Conservation (phyloP, 2,329 filamentous ascomycete species). For the Cladosporium oxysporum region DNA sequence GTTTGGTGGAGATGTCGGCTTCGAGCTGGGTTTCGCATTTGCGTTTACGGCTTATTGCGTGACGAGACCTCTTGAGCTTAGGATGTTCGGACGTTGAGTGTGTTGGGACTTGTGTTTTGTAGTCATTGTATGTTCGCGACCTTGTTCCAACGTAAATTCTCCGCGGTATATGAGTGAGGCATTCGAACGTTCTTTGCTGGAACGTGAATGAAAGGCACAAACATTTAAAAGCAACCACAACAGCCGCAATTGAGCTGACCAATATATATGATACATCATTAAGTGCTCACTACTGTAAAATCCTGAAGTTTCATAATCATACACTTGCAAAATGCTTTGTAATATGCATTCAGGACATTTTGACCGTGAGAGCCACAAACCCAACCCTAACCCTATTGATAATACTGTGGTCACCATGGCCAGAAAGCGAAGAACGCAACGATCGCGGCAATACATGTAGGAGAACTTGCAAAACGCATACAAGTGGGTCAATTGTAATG, state of each 20-base stretch:
- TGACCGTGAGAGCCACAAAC: background rate
- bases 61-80: slow-evolving; percentile 54
- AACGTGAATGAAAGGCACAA: background rate
- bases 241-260: background rate
- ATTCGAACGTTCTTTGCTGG: too few relatives aligned
- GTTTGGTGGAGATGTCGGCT: slow-evolving; percentile 61
- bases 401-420: background rate
- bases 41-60: slow-evolving; percentile 54
- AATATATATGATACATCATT: background rate
- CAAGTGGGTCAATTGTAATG: background rate
- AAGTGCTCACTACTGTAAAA: background rate
- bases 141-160: background rate
- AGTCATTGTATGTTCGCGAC: background rate
- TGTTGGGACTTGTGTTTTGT: background rate
- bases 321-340: background rate
- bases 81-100: slow-evolving; percentile 32
- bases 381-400: background rate
- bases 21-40: slow-evolving; percentile 68
- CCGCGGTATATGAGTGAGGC: too few relatives aligned
- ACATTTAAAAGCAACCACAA: background rate
- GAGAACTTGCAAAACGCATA: too few relatives aligned
- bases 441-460: background rate
- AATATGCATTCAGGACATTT: background rate
- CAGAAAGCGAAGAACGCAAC: too few relatives aligned
- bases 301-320: background rate